Evolutionary conservation across 805 yeast species (phyloP), one percentile per base, ranked within the genome.

Genomic region (Metschnikowia picachoensis): DNA sequence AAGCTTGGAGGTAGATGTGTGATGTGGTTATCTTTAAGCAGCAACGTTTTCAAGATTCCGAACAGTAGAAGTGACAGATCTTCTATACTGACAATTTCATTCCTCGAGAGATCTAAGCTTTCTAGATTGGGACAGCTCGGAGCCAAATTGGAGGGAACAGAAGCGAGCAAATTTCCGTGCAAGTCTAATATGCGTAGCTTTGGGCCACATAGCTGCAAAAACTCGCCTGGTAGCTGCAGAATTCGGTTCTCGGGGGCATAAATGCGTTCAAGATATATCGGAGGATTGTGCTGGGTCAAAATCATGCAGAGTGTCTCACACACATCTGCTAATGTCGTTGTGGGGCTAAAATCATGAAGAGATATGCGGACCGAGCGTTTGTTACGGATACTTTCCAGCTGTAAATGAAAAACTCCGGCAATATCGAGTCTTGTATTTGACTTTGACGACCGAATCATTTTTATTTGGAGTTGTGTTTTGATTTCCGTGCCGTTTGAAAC

Each of bases 51-150:
- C 50, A 84, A 66, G 48, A 68, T 67, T 20, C 65, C 63, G 52
- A 85, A 65, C 11, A 57, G 53, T 0, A 66, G 60, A 16, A 78
- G 48, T 2, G 70, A 71, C 3, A 60, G 49, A n/a, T 54, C 51
- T 1, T 87, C 84, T 13, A 87, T 61, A 3, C 57, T 51, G n/a
- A 62, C 59, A 28, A 87, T 64, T 25, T 60, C 62, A 59, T 87
- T 87, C 32, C 69, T 64, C 16, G 89, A 80, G 16, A 86, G 60
- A 61, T 87, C 92, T 35, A 87, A 62, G 42, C 82, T 80, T 56
- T 84, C 91, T 44, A 87, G 64, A 8, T 71, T 68, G 11, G 58
- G 55, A 35, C 76, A 68, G 3, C 59, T 30, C 9, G 31, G 58
- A 15, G 55, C 48, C 48, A 79, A 55, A 7, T 72, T 61, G 2